Base-by-base conservation (phyloP, 2,329 filamentous ascomycete species). In the Aaosphaeria arxii region DNA sequence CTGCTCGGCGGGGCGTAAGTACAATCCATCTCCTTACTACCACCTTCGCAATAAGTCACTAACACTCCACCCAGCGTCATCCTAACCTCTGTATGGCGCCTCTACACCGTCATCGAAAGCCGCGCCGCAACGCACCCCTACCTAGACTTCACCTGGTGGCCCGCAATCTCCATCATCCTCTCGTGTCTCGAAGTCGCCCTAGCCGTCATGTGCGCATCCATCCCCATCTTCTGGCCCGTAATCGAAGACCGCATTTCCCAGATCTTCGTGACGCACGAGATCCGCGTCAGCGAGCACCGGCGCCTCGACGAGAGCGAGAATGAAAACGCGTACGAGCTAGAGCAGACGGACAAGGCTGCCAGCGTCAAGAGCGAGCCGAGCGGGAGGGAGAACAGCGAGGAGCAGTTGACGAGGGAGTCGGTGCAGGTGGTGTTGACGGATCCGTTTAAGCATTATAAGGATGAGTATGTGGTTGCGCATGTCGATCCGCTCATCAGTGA, bases 101-200 rank as follows among this genome's bases (percentile, higher is more conserved):
- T 71, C 7, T 55, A 61, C 39, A 53, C 54, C 39, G 64, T 71
- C 46, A 44, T 62, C 41, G 31, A 46, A 9, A 55, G 56, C 32
- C 55, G 54, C 17, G 66, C 62, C 28, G 66, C 55, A 7, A 66
- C 64, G 1, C 44, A 53, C 7, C 67, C 67, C 11, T 64, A 64
- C 42, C 40, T 53, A 4, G 47, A 53, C 35, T 53, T 50, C 31
- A 53, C 50, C 30, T 53, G 50, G 50, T 50, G 47, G 47, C 4
- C 41, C 5, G 48, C 54, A 9, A 46, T 53, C 43, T 36, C 32
- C 39, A 41, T 57, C 38, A 35, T 57, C 43, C 49, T 55, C 11
- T 55, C 50, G 24, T 54, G 49, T 30, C 40, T 57, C 35, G 54
- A 57, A 47, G 47, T 57, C 49, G 44, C 52, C 42, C 49, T 57